Evolutionary conservation across 116 monocot genomes (phyloP).

Genomic region (Cymodocea nodosa): DNA sequence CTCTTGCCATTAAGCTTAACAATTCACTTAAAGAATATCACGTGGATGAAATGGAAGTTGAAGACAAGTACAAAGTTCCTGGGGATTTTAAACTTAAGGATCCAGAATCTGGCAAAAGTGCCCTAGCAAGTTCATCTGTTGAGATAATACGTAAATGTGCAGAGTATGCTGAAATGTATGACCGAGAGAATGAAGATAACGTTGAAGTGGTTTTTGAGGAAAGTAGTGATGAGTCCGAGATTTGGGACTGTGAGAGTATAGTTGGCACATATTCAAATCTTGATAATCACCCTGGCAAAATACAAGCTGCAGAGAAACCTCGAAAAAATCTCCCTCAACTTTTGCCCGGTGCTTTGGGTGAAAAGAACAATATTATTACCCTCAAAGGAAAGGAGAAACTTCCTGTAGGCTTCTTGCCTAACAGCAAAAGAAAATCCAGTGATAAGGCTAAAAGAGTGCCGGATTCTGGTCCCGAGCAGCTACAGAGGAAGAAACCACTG

Average conservation of each 20-base stretch:
- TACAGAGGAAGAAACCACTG: conserved; percentile 9
- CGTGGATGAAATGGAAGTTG: conserved; percentile 25
- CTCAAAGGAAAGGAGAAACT: conserved; percentile 77
- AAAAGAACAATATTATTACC: conserved; percentile 37
- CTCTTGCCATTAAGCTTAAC: conserved; percentile 44
- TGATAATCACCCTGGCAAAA: conserved; percentile 94
- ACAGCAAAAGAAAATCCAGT: conserved; percentile 20
- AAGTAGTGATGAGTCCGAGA: conserved; percentile 86
- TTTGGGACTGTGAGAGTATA: conserved; percentile 94
- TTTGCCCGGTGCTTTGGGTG: conserved; percentile 20
- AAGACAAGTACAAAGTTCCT: conserved; percentile 58
- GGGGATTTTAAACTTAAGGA: conserved; percentile 25
- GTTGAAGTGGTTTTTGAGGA: conserved; percentile 49
- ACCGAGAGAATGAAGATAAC: conserved; percentile 32
- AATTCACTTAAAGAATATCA: conserved; percentile 41
- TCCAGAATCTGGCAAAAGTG: conserved; percentile 7
- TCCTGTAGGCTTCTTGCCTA: conserved; percentile 69
- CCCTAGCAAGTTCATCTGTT: conserved; percentile 20
- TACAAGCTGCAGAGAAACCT: conserved; percentile 49
- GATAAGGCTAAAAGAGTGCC: conserved; percentile 38
- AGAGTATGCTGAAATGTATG: conserved; percentile 82
- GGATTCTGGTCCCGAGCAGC: conserved; percentile 11
- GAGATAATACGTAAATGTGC: conserved; percentile 54
- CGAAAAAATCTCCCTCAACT: conserved; percentile 24
- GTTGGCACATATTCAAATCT: conserved; percentile 82